Percentiles rank a stretch among this genome's conserved stretches.
These are phyloP conservation scores for Grammothele lineata DNA, from an alignment of 768 basidiomycete genomes.

Conservation along the genomic window DNA sequence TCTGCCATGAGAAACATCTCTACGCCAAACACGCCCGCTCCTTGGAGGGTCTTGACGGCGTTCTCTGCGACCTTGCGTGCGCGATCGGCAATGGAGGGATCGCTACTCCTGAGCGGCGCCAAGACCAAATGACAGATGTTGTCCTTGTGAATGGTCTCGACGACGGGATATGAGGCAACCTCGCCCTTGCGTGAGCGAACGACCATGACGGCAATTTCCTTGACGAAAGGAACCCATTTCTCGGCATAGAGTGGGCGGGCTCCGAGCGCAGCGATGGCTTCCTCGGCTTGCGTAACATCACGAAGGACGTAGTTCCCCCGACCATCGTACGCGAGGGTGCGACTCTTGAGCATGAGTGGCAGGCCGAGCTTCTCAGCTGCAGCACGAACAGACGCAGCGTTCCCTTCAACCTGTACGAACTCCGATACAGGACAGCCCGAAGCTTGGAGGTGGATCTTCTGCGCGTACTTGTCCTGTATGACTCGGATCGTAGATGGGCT, in stretches of 20 bases:
- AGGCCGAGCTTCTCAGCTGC: slow-evolving; percentile 64
- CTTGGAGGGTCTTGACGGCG: slow-evolving; percentile 73
- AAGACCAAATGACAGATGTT: slow-evolving; percentile 93
- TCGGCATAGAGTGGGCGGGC: slow-evolving; percentile 87
- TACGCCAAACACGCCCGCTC: slow-evolving; percentile 95
- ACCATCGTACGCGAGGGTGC: slow-evolving; percentile 95
- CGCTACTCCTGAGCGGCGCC: slow-evolving; percentile 69
- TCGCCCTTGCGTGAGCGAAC: slow-evolving; percentile 74
- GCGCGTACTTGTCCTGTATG: slow-evolving; percentile 76
- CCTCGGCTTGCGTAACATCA: slow-evolving; percentile 44
- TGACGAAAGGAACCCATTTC: slow-evolving; percentile 84
- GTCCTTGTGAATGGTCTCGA: slow-evolving; percentile 93
- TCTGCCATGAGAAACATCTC: slow-evolving; percentile 95
- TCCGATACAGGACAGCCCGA: slow-evolving; percentile 50
- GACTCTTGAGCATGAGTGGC: slow-evolving; percentile 93
- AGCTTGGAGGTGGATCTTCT: slow-evolving; percentile 54
- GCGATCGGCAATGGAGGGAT: slow-evolving; percentile 48
- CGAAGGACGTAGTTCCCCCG: slow-evolving; percentile 84
- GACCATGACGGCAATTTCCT: slow-evolving; percentile 97
- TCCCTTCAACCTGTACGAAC: slow-evolving; percentile 57
- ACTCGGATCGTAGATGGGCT: slow-evolving; percentile 74
- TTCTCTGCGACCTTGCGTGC: slow-evolving; percentile 75
- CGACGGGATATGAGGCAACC: slow-evolving; percentile 80
- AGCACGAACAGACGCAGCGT: slow-evolving; percentile 44
- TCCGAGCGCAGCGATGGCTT: slow-evolving; percentile 54